A percentile compares a stretch with the other conserved stretches of the same genome.
Conservation (phyloP, 2,329 filamentous ascomycete genomes). For the Colletotrichum destructivum region DNA sequence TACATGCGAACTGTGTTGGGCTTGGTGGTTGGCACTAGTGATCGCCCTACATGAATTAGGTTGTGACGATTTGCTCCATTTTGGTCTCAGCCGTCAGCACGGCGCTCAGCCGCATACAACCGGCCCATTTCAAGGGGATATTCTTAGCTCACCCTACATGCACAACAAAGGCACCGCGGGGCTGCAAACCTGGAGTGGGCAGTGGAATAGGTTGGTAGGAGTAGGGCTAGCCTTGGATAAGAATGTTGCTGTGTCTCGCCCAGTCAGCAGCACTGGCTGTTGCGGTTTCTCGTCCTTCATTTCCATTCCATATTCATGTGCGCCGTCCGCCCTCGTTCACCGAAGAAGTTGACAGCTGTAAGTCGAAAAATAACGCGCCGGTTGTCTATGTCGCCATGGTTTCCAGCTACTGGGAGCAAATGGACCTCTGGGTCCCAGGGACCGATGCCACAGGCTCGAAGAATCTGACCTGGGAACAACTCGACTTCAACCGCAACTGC, state of each 20-base stretch:
- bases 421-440: slow-evolving; percentile 36
- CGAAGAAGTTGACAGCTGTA: not conserved
- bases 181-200: slow-evolving; percentile 7
- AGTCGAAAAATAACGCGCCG: not conserved
- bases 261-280: not conserved
- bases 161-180: not conserved
- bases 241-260: slow-evolving; percentile 2
- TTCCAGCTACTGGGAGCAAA: not conserved
- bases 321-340: not conserved
- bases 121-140: not conserved
- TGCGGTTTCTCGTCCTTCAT: not conserved
- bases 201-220: not conserved
- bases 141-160: too few relatives aligned
- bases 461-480: slow-evolving; percentile 36
- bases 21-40: slow-evolving; percentile 23
- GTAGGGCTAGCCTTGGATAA: slow-evolving; percentile 6
- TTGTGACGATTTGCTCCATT: slow-evolving; percentile 6
- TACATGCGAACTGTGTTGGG: not conserved
- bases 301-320: not conserved
- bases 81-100: slow-evolving; percentile 30
- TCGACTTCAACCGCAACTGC: slow-evolving; percentile 34
- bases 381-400: not conserved
- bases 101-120: slow-evolving; percentile 26
- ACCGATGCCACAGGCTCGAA: slow-evolving; percentile 7
- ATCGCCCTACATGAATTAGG: not conserved